Percentiles rank a stretch among this genome's conserved stretches.
These are phyloP conservation scores for Cicer cuneatum DNA, from an alignment of 306 rosid genomes.

Conservation along the genomic window DNA sequence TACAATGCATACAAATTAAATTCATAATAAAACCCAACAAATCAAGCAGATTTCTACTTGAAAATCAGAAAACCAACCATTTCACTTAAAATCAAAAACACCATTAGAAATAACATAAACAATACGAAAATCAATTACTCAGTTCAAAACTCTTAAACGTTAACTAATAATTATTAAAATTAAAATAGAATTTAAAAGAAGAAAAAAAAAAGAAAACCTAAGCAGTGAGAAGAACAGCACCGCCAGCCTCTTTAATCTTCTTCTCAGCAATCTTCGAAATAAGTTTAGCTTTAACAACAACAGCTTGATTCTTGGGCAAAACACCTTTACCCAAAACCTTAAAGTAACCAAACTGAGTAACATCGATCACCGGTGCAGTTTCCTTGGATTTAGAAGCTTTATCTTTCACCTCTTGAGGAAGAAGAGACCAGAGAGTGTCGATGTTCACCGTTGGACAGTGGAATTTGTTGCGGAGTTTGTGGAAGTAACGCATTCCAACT, in stretches of 20 bases:
- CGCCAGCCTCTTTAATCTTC: slow-evolving; percentile 88
- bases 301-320: slow-evolving; percentile 58
- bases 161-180: background rate
- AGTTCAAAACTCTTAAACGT: slow-evolving; percentile 1
- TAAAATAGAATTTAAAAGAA: background rate
- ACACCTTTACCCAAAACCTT: slow-evolving; percentile 82
- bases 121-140: background rate
- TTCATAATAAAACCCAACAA: background rate
- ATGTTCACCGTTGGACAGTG: slow-evolving; percentile 55
- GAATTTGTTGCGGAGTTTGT: slow-evolving; percentile 35
- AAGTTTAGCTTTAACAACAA: slow-evolving; percentile 81
- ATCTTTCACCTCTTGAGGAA: slow-evolving; percentile 71
- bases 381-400: slow-evolving; percentile 68
- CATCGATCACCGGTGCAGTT: slow-evolving; percentile 62
- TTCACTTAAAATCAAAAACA: background rate
- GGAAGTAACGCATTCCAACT: slow-evolving; percentile 39
- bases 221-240: slow-evolving; percentile 67
- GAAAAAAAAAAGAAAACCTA: slow-evolving; percentile 35
- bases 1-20: background rate
- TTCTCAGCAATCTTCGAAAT: slow-evolving; percentile 75
- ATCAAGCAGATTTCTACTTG: background rate
- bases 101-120: background rate
- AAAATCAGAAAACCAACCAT: background rate
- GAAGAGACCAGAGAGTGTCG: slow-evolving; percentile 79
- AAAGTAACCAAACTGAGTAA: slow-evolving; percentile 69